These are phyloP conservation scores for Lactarius psammicola DNA, from an alignment of 768 basidiomycete genomes.

Conservation along the genomic window DNA sequence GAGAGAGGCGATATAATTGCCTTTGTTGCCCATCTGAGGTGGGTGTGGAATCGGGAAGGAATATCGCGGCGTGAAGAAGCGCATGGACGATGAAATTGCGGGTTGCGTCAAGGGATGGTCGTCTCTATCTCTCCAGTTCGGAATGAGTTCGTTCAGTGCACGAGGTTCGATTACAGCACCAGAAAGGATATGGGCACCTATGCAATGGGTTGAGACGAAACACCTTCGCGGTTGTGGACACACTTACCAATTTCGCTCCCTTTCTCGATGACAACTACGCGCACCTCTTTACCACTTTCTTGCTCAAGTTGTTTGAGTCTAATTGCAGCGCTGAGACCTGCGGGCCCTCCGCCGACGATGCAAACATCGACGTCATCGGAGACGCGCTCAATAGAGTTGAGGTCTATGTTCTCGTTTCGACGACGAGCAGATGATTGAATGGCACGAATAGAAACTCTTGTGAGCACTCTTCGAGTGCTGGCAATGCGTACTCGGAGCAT, in stretches of 20 bases:
- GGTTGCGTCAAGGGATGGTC: slow-evolving; percentile 80
- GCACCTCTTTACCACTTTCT: slow-evolving; percentile 73
- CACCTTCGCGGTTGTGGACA: slow-evolving; percentile 26
- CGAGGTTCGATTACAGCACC: slow-evolving; percentile 94
- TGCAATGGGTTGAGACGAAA: neutral
- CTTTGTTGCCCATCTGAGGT: slow-evolving; percentile 93
- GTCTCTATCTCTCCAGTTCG: slow-evolving; percentile 66
- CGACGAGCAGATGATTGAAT: slow-evolving; percentile 34
- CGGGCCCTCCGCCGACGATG: slow-evolving; percentile 95
- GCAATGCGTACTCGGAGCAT: slow-evolving; percentile 22
- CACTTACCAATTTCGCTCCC: slow-evolving; percentile 85
- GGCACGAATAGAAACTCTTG: slow-evolving; percentile 15
- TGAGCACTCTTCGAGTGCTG: slow-evolving; percentile 9
- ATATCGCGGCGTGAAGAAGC: slow-evolving; percentile 67
- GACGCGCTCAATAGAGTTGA: slow-evolving; percentile 69
- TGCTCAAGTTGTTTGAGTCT: slow-evolving; percentile 89
- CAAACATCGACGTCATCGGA: slow-evolving; percentile 94
- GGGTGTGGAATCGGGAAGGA: slow-evolving; percentile 90
- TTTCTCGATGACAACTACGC: slow-evolving; percentile 95
- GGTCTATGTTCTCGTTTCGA: slow-evolving; percentile 48
- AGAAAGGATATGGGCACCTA: slow-evolving; percentile 92
- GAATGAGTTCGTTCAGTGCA: slow-evolving; percentile 87
- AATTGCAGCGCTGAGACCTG: slow-evolving; percentile 94
- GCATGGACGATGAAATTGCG: slow-evolving; percentile 79
- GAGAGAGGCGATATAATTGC: slow-evolving; percentile 91